Conservation (phyloP, 495 filamentous ascomycete species). For the Podospora didyma region DNA sequence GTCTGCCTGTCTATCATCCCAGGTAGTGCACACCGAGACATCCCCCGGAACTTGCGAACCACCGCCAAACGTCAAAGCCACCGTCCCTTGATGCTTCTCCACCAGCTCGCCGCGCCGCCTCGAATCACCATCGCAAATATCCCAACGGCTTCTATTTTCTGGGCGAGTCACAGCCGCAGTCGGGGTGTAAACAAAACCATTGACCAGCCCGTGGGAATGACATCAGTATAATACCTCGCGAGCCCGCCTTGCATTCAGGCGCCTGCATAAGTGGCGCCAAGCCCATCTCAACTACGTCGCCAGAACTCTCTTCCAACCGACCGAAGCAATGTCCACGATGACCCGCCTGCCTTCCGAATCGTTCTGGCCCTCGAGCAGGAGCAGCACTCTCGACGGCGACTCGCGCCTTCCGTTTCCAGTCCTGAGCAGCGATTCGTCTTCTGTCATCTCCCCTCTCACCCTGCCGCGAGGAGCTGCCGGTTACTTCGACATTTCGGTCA, state of each 20-base stretch:
- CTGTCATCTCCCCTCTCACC: conserved; percentile 39
- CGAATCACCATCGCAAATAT: background rate
- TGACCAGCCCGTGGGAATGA: conserved; percentile 14
- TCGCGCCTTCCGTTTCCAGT: conserved; percentile 18
- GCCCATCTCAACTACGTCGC: background rate
- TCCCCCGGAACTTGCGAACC: background rate
- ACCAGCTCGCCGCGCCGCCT: background rate
- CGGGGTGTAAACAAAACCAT: conserved; percentile 8
- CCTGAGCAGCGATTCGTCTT: conserved; percentile 25
- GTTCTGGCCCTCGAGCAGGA: conserved; percentile 28
- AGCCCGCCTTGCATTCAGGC: background rate
- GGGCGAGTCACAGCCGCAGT: background rate
- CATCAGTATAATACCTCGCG: conserved; percentile 9
- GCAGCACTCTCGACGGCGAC: conserved; percentile 21
- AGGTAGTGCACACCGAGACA: too few relatives aligned
- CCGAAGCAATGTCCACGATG: conserved; percentile 23
- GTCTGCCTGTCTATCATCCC: background rate
- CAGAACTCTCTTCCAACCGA: background rate
- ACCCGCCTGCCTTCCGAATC: conserved; percentile 29
- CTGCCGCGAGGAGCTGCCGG: conserved; percentile 32
- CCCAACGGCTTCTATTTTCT: conserved; percentile 8
- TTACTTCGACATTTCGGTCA: conserved; percentile 27
- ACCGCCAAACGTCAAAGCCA: background rate
- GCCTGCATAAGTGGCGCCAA: background rate
- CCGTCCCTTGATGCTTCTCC: background rate